Base-by-base conservation (phyloP, 2,329 filamentous ascomycete species). In the Calonectria pauciramosa region DNA sequence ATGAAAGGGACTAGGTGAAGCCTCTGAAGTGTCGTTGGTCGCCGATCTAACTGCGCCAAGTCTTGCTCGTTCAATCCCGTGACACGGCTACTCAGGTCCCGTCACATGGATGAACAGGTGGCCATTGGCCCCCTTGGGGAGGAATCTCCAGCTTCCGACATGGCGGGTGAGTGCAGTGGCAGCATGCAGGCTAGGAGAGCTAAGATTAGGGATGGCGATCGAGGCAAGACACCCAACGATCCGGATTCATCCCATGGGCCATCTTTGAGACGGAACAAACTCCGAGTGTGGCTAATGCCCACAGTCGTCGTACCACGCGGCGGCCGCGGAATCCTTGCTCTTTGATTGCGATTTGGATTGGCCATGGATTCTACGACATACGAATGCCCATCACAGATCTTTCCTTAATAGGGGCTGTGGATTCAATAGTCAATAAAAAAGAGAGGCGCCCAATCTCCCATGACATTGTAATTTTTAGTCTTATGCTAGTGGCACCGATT, bases 341-440 rank as follows among this genome's bases (percentile, higher is more conserved):
- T 7, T 20, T 11, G 10, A n/a, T 13, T 41, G 34, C 28, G 23
- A 41, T 28, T 41, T 28, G 23, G 23, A 26, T 16, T 38, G 9
- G 23, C 34, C 14, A 8, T 28, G 7, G 34, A 63, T 20, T 28
- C 38, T 9, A 41, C 34, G 23, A 28, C 34, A 41, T 10, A 11
- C 11, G 44, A 18, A 38, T 4, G 16, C 8, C 14, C 14, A 18
- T 26, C 34, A 63, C 34, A 18, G 56, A 38, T 63, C 11, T 20
- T 63, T 63, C 36, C 32, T 6, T 14, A 63, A 41, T 63, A 63
- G 56, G 56, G 56, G 56, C 13, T 41, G 56, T 36, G 56, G 56
- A 41, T 63, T 63, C 56, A 63, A 63, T 63, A 41, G 36, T 63
- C 56, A 38, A 28, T 63, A 63, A 63, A 41, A 60, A 63, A 41